Evolutionary conservation across 176 grass and related monocot species (phyloP), one percentile per base, ranked within the genome.

Genomic region (Dendrocalamus sinicus): DNA sequence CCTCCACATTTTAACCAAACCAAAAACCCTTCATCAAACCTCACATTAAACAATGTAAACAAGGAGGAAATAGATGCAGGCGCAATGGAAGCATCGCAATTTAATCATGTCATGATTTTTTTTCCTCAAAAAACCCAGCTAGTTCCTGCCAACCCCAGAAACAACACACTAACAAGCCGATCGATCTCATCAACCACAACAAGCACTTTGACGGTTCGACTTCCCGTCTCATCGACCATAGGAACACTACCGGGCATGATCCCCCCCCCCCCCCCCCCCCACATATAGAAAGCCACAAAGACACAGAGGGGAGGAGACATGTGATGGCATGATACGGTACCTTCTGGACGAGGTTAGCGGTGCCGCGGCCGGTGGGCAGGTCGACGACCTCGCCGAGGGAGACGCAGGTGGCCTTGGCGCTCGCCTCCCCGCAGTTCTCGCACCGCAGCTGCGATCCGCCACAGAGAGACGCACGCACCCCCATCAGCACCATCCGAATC

Each of bases 321-420:
- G 66, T 37, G 73, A 46, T 73, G 59, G 7, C 46, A 53, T 43
- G 24, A 32, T 15, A 41, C 41, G 47, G 70, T 53, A 97, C 95
- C 95, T 98, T 98, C 85, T 95, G 95, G 76, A 98, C 89, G 57
- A 98, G 89, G 81, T 93, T 89, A 44, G 79, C 85, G 19, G 91
- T 90, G 28, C 85, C 73, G 46, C 80, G 91, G 55, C 95, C 93
- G 20, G 32, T 93, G 54, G 93, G 76, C 46, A 95, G 88, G 8
- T 92, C 60, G 76, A 92, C 85, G 69, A 81, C 63, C 72, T 98
- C 93, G 60, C 84, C 89, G 69, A 93, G 75, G 74, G 65, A 82
- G 54, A 95, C 72, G 80, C 85, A 93, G 70, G 91, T 89, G 40
- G 84, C 50, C 88, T 95, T 98, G 85, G 94, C 44, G 81, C 93